These are phyloP conservation scores for Fusarium domesticum DNA, from an alignment of 2,329 filamentous ascomycete species.

Conservation along the genomic window DNA sequence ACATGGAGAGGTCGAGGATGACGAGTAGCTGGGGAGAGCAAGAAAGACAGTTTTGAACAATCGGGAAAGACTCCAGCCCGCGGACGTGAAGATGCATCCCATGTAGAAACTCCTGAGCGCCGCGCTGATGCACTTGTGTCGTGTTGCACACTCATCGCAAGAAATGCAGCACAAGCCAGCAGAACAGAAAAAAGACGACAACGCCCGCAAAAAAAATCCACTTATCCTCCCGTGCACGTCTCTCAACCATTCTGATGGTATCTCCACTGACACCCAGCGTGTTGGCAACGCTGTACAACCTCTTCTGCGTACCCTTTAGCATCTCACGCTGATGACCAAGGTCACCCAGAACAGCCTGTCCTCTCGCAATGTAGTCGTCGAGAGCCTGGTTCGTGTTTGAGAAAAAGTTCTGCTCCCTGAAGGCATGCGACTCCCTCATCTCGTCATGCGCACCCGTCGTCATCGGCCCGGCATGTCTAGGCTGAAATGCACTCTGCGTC, in stretches of 20 bases:
- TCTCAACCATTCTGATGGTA: conserved; percentile 94
- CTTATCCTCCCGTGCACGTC: conserved; percentile 89
- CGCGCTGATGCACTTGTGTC: conserved; percentile 28
- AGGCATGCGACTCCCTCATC: conserved; percentile 73
- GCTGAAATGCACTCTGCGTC: conserved; percentile 39
- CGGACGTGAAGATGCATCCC: no score
- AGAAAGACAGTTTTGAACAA: conserved; percentile 3
- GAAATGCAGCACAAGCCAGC: conserved; percentile 85
- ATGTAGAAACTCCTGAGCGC: conserved; percentile 28
- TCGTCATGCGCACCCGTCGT: conserved; percentile 56
- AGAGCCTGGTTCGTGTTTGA: conserved; percentile 75
- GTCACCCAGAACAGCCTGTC: conserved; percentile 85
- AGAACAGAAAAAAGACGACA: conserved; percentile 83
- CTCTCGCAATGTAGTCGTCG: conserved; percentile 90
- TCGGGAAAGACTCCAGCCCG: conserved; percentile 4
- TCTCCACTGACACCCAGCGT: conserved; percentile 91
- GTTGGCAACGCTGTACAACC: conserved; percentile 88
- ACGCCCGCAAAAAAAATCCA: conserved; percentile 95
- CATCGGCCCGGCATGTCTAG: conserved; percentile 35
- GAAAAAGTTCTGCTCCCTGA: conserved; percentile 89
- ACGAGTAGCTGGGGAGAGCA: conserved; percentile 19
- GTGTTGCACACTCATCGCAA: conserved; percentile 48
- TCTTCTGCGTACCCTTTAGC: conserved; percentile 89
- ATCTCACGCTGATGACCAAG: conserved; percentile 88
- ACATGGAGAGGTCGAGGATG: conserved; percentile 36